Base-by-base conservation (phyloP, 306 rosid genomes). In the Elaeagnus macrophylla region DNA sequence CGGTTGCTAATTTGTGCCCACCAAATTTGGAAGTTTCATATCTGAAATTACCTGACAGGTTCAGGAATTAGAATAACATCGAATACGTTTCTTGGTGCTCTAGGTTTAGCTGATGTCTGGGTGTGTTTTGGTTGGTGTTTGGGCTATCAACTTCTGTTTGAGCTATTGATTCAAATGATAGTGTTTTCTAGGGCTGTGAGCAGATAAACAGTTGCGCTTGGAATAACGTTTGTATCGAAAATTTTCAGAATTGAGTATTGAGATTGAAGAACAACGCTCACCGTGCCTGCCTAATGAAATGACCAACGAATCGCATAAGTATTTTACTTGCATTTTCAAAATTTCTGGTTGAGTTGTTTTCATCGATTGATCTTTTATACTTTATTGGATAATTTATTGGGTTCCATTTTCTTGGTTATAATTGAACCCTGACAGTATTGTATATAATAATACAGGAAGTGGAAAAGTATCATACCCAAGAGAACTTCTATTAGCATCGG, bases 401-500 rank as follows among this genome's bases (percentile, higher is more conserved):
- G 10, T 15, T 41, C 10, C 47, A 42, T 17, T 18, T 37, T 60
- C 11, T 53, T 60, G 53, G 18, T 39, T 48, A 32, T 45, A 62
- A 43, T 45, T 57, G 61, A 59, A 51, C 57, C 57, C 42, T 70
- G 44, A 75, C 45, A 57, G 38, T 41, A 35, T n/a, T 57, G 20
- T 70, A n/a, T 63, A n/a, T n/a, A 18, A 37, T 72, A 79, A 47
- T 56, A 9, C 81, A 93, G 99, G 96, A 80, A 64, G 62, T 20
- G n/a, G 46, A 40, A 87, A 39, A 68, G 40, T 75, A 58, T 67
- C 88, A 1, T 84, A 87, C 59, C 67, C 94, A 0, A 75, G 89
- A 61, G 99, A 87, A 39, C 88, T 87, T 70, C 74, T 93, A 12
- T 53, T 93, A 50, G 87, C 99, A 1, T 46, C 88, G n/a, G 7